phyloP scores from a whole-genome alignment of 1,284 basidiomycete genomes.

The Anthracocystis setariae region DNA sequence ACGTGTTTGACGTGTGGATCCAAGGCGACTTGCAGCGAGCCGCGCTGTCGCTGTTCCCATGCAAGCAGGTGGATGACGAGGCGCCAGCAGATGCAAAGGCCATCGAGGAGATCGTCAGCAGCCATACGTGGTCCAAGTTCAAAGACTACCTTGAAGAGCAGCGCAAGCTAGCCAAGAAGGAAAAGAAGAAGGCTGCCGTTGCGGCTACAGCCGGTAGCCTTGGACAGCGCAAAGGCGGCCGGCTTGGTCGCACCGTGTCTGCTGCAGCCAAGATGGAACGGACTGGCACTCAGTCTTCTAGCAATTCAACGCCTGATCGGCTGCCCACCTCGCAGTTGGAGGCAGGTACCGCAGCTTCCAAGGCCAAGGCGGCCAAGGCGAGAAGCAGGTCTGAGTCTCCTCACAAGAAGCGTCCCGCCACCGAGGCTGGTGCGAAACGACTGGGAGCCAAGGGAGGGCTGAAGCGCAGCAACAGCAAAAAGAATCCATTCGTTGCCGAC shows the following conservation, averaged over 20 bases:
- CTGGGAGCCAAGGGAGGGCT: conserved; percentile 14
- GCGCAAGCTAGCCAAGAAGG: conserved; percentile 38
- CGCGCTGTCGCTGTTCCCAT: conserved; percentile 56
- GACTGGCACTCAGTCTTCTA: conserved; percentile 6
- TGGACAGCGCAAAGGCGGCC: conserved; percentile 31
- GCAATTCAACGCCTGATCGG: conserved; percentile 8
- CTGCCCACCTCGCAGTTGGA: conserved; percentile 8
- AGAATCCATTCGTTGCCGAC: conserved; percentile 24
- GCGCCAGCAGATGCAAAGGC: conserved; percentile 11
- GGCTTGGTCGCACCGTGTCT: conserved; percentile 27
- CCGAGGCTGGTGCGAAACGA: conserved; percentile 1
- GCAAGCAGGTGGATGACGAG: conserved; percentile 19
- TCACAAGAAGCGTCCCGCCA: conserved; percentile 24
- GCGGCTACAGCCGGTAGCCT: conserved; percentile 11
- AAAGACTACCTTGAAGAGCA: conserved; percentile 41
- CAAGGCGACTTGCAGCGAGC: conserved; percentile 82
- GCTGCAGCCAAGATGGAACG: conserved; percentile 43
- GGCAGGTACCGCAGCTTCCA: conserved; percentile 11
- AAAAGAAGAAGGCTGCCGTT: conserved; percentile 25
- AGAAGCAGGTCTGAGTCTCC: conserved; percentile 38
- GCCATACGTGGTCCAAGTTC: conserved; percentile 37
- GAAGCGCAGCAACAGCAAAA: conserved; percentile 36
- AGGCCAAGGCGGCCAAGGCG: conserved; percentile 16
- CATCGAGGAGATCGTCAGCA: conserved; percentile 34
- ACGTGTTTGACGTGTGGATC: conserved; percentile 89